A percentile compares a stretch with the other conserved stretches of the same genome.
These are phyloP conservation scores for Astragalus membranaceus DNA, from an alignment of 306 rosid genomes.

Conservation along the genomic window DNA sequence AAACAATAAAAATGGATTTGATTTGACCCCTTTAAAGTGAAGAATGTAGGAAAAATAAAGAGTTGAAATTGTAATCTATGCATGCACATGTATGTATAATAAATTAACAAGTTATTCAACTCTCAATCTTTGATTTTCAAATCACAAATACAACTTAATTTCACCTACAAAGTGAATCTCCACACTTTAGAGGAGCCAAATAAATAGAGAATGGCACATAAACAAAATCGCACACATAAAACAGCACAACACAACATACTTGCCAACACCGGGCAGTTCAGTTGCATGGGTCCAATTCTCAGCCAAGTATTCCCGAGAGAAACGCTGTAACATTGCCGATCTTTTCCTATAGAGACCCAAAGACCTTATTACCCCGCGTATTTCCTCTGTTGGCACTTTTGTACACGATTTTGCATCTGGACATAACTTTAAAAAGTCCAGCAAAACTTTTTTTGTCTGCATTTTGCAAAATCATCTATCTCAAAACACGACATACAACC, in stretches of 20 bases:
- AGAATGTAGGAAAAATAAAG: too few species aligned
- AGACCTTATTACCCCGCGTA: slow-evolving; percentile 34
- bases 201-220: not conserved
- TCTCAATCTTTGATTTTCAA: not conserved
- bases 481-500: not conserved
- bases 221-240: not conserved
- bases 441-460: slow-evolving; percentile 36
- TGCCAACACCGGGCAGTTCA: slow-evolving; percentile 69
- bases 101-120: not conserved
- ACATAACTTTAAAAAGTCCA: slow-evolving; percentile 49
- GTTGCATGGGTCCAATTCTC: slow-evolving; percentile 72
- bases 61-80: too few species aligned
- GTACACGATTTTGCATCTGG: slow-evolving; percentile 57
- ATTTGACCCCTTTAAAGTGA: too few species aligned
- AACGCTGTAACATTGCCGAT: slow-evolving; percentile 37
- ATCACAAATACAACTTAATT: not conserved
- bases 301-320: slow-evolving; percentile 52
- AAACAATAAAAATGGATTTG: too few species aligned
- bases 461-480: slow-evolving; percentile 12
- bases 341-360: slow-evolving; percentile 56
- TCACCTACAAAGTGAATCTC: not conserved
- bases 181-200: not conserved
- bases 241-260: slow-evolving; percentile 24
- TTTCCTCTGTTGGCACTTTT: slow-evolving; percentile 33
- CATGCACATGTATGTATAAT: not conserved